These are phyloP conservation scores for Calonectria crousiana DNA, from an alignment of 2,329 filamentous ascomycete genomes.

Conservation along the genomic window DNA sequence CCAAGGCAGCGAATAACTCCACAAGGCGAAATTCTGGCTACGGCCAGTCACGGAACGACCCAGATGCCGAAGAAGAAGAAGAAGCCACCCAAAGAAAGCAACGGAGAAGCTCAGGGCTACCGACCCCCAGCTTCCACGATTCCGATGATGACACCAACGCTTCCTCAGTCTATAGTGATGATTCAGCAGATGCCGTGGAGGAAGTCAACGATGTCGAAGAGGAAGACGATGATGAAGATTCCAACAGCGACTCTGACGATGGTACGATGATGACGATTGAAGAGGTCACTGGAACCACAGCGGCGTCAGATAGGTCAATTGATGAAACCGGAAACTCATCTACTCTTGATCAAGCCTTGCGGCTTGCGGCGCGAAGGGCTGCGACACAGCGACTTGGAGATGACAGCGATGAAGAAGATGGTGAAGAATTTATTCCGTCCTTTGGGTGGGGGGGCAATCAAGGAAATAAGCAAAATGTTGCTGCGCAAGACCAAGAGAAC, in stretches of 20 bases:
- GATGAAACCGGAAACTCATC: slow-evolving; percentile 76
- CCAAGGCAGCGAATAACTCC: slow-evolving; percentile 83
- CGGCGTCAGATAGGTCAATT: slow-evolving; percentile 69
- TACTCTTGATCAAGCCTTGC: slow-evolving; percentile 81
- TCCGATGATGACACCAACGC: slow-evolving; percentile 76
- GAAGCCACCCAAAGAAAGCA: slow-evolving; percentile 65
- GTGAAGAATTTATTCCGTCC: slow-evolving; percentile 79
- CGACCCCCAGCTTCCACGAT: slow-evolving; percentile 73
- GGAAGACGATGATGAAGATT: slow-evolving; percentile 53
- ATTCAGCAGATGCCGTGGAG: slow-evolving; percentile 67
- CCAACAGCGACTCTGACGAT: slow-evolving; percentile 74
- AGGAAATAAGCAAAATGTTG: slow-evolving; percentile 47
- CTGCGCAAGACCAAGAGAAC: slow-evolving; percentile 57
- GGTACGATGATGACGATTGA: slow-evolving; percentile 87
- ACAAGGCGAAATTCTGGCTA: slow-evolving; percentile 75
- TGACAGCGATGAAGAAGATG: slow-evolving; percentile 62
- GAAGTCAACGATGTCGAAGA: slow-evolving; percentile 67
- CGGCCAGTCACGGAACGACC: slow-evolving; percentile 50
- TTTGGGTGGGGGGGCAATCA: slow-evolving; percentile 83
- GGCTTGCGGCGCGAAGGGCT: slow-evolving; percentile 80
- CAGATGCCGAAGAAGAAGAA: slow-evolving; percentile 66
- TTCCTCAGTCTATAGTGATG: slow-evolving; percentile 82
- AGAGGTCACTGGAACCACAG: slow-evolving; percentile 78
- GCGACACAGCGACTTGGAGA: slow-evolving; percentile 77
- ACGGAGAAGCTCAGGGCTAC: slow-evolving; percentile 75